Conservation (phyloP, 2,329 filamentous ascomycete species). For the Cordyceps militaris region DNA sequence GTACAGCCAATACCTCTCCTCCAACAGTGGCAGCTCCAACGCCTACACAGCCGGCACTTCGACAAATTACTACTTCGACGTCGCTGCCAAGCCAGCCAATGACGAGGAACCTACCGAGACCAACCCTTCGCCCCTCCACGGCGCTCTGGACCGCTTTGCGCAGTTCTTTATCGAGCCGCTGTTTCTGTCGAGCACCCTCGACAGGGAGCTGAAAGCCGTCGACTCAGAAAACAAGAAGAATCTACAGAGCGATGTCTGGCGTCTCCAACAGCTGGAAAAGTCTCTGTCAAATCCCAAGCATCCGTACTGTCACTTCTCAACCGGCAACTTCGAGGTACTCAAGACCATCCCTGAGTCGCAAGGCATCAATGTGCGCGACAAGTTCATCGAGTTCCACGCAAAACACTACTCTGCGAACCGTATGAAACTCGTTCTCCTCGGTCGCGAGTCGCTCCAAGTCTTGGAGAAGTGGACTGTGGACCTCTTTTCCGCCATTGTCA, state of each 20-base stretch:
- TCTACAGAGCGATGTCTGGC: conserved; percentile 82
- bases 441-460: conserved; percentile 72
- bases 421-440: conserved; percentile 87
- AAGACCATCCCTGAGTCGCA: conserved; percentile 73
- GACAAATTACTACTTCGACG: conserved; percentile 97
- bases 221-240: conserved; percentile 99
- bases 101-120: conserved; percentile 46
- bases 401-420: conserved; percentile 87
- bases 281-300: conserved; percentile 80
- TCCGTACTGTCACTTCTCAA: conserved; percentile 86
- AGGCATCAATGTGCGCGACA: conserved; percentile 78
- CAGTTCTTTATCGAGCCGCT: conserved; percentile 90
- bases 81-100: conserved; percentile 70
- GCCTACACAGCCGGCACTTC: conserved; percentile 90
- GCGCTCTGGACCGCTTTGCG: conserved; percentile 82
- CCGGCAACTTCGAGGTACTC: conserved; percentile 78
- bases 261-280: conserved; percentile 81
- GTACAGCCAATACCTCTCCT: conserved; percentile 86
- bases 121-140: conserved; percentile 59
- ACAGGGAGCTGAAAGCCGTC: conserved; percentile 80
- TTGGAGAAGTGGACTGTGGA: conserved; percentile 79
- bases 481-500: conserved; percentile 71
- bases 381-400: conserved; percentile 87
- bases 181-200: conserved; percentile 76
- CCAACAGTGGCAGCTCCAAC: conserved; percentile 87